Conservation (phyloP, 2,329 filamentous ascomycete species). For the Penicillium sp. region DNA sequence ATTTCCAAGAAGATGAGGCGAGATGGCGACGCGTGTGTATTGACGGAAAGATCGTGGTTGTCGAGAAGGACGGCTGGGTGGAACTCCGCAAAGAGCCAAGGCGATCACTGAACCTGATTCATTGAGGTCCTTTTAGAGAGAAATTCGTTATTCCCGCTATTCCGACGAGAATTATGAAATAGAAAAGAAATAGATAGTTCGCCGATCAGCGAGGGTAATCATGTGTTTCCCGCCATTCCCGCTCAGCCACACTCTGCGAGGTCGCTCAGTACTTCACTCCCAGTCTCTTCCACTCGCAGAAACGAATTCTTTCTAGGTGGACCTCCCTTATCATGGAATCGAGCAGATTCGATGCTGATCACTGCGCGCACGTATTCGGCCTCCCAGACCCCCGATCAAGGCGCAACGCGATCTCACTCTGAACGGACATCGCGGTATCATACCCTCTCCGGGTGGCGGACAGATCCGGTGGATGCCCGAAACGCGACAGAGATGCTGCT, state of each 20-base stretch:
- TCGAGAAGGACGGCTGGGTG: conserved; percentile 72
- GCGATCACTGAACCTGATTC: conserved; percentile 22
- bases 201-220: not conserved
- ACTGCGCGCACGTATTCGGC: conserved; percentile 45
- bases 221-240: conserved; percentile 7
- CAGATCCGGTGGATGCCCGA: conserved; percentile 22
- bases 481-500: conserved; percentile 69
- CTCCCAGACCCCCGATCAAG: conserved; percentile 40
- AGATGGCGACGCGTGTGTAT: conserved; percentile 85
- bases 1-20: conserved; percentile 60
- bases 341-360: conserved; percentile 42
- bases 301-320: too few species aligned
- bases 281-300: not conserved
- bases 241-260: not conserved
- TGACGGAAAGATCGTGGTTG: conserved; percentile 82
- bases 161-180: not conserved
- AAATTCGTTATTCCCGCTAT: not conserved
- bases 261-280: not conserved
- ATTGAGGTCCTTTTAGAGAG: not conserved
- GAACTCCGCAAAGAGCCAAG: conserved; percentile 51
- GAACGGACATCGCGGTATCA: conserved; percentile 29
- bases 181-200: not conserved
- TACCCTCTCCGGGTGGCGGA: conserved; percentile 39
- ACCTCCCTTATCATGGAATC: conserved; percentile 22
- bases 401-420: conserved; percentile 19